Evolutionary conservation across 2,329 filamentous ascomycete genomes (phyloP), one percentile per base, ranked within the genome.

Genomic region (Alternaria conjuncta): DNA sequence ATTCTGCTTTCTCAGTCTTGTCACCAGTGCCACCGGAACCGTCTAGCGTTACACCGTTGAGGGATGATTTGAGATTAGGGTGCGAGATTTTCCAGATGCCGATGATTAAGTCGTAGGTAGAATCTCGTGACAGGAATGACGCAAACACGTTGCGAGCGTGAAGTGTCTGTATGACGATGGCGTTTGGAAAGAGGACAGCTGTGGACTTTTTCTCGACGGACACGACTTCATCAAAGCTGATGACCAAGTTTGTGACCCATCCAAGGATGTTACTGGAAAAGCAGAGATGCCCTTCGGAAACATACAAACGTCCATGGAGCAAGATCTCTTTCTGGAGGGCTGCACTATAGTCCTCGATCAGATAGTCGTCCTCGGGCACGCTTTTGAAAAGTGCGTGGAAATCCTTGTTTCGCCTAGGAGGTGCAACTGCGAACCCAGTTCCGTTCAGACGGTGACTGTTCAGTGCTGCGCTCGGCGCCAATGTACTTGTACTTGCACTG

Each of bases 261-360:
- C 96, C 96, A 50, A 99, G 88, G 69, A 99, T 99, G 78, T 99
- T 99, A 84, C 96, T 98, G 75, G 94, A 97, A 81, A 99, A 99
- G 83, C 96, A 99, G 50, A 99, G 89, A 77, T 99, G 95, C 11
- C 95, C 94, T 82, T 99, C 96, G 0, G 96, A 98, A 45, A 99
- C 93, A 75, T 99, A 99, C 13, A 99, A 86, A 44, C 96, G 88
- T 6, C 96, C 96, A 71, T 97, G 96, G 7, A 97, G 89, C 36
- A 99, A 87, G 64, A 99, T 99, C 77, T 99, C 96, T 69, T 94
- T 89, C 80, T 99, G 96, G 63, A 99, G 81, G 5, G 96, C 96
- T 78, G 96, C 97, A 79, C 96, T 97, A 80, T 98, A 99, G 79
- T 99, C 96, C 77, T 99, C 96, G 69, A 99, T 98, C 25, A 99